Conservation (phyloP, 139 green algal genomes). For the Chlamydomonas urium region DNA sequence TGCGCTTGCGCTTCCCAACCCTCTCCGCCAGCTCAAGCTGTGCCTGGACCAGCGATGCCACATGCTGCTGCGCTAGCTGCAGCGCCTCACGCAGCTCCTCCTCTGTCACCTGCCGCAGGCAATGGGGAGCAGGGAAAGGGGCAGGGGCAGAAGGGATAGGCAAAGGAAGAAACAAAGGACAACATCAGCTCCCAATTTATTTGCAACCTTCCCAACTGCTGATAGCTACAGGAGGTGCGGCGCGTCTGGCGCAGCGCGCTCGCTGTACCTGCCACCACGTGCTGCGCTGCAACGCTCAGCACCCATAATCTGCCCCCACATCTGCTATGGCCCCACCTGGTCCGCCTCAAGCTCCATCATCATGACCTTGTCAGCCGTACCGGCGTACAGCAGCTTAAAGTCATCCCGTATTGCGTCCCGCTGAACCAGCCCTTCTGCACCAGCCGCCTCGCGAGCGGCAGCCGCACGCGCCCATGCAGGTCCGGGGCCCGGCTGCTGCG, state of each 20-base stretch:
- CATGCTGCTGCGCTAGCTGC: neutral
- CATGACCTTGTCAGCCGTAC: constrained; percentile 17
- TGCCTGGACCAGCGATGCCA: neutral
- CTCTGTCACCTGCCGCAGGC: neutral
- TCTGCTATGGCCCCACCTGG: constrained; percentile 7
- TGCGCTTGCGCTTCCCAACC: neutral
- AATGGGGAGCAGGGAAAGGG: too few relatives aligned
- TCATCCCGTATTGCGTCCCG: neutral
- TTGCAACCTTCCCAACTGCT: too few relatives aligned
- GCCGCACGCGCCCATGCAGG: neutral
- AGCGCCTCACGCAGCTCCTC: neutral
- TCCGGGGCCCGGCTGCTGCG: too few relatives aligned
- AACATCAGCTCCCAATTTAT: too few relatives aligned
- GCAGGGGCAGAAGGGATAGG: too few relatives aligned
- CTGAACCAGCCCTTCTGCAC: neutral
- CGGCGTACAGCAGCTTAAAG: constrained; percentile 18
- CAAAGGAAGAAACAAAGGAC: too few relatives aligned
- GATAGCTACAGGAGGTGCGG: too few relatives aligned
- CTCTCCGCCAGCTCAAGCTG: neutral
- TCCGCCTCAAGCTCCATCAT: constrained; percentile 25
- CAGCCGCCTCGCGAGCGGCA: neutral
- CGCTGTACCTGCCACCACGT: too few relatives aligned
- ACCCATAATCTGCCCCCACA: too few relatives aligned
- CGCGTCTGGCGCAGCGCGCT: too few relatives aligned
- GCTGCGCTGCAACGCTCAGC: too few relatives aligned